phyloP scores from a whole-genome alignment of 2,329 filamentous ascomycete genomes.

The Neofusicoccum sp. region DNA sequence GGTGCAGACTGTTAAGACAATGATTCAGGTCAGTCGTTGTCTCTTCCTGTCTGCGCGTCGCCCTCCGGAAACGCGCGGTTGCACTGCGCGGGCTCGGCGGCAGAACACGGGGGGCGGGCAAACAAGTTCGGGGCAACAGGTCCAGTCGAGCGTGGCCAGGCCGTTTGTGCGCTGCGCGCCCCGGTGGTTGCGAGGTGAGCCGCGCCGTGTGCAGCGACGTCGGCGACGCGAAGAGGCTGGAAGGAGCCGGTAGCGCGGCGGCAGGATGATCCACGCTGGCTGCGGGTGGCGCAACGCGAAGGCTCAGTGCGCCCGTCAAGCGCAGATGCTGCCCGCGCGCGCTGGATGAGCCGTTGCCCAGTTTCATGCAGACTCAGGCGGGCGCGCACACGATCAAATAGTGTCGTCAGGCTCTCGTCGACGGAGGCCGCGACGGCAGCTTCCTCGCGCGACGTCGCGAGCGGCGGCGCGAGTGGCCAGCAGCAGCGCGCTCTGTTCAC shows the following conservation, averaged over 20 bases:
- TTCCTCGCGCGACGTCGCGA: no score
- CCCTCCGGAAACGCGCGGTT: constrained; percentile 5
- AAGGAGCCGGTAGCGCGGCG: background rate
- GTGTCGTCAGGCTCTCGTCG: background rate
- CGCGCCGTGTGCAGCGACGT: background rate
- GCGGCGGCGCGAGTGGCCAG: background rate
- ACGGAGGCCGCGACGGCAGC: background rate
- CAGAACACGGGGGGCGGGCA: background rate
- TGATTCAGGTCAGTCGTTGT: background rate
- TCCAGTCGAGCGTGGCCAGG: background rate
- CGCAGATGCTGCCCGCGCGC: no score
- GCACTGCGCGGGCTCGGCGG: background rate
- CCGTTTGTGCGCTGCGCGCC: background rate
- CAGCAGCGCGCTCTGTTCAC: background rate
- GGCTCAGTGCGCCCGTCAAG: background rate
- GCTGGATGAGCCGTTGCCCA: no score
- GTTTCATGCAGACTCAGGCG: background rate
- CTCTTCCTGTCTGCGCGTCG: background rate
- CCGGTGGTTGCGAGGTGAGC: background rate
- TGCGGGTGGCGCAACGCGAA: constrained; percentile 12
- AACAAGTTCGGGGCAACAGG: background rate
- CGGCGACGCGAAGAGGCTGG: background rate
- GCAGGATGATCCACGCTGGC: constrained; percentile 4
- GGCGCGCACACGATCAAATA: background rate
- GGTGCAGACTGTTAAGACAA: background rate